Evolutionary conservation across 2,329 filamentous ascomycete genomes (phyloP).

Genomic region (Coccinonectria pachysandricola): DNA sequence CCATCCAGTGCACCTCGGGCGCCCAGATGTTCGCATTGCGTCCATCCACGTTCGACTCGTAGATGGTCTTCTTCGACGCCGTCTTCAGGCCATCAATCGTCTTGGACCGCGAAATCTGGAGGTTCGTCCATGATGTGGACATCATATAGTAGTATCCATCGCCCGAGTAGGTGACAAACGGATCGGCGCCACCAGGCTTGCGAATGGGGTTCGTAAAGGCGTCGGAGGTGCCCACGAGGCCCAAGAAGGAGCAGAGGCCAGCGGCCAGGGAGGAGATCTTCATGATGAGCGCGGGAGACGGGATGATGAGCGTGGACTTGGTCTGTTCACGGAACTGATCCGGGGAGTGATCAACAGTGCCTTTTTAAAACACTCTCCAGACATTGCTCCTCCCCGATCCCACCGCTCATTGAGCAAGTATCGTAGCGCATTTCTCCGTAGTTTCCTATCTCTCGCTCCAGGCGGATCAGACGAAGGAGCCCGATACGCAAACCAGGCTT

Average conservation of each 20-base stretch:
- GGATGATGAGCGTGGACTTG: too few relatives aligned
- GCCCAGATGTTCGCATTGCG: conserved; percentile 49
- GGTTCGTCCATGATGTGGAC: conserved; percentile 44
- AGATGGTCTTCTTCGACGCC: conserved; percentile 39
- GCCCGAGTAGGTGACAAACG: conserved; percentile 36
- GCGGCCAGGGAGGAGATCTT: conserved; percentile 4
- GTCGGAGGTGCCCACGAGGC: conserved; percentile 6
- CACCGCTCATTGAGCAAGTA: too few relatives aligned
- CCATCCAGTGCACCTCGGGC: conserved; percentile 42
- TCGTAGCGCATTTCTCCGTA: too few relatives aligned
- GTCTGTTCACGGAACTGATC: too few relatives aligned
- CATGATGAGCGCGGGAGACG: too few relatives aligned
- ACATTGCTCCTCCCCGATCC: too few relatives aligned
- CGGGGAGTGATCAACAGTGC: too few relatives aligned
- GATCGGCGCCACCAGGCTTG: conserved; percentile 38
- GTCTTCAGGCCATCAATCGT: conserved; percentile 47
- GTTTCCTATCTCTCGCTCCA: too few relatives aligned
- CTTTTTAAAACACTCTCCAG: too few relatives aligned
- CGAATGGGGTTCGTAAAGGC: conserved; percentile 44
- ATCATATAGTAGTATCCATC: conserved; percentile 48
- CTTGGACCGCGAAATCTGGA: conserved; percentile 42
- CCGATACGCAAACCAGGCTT: too few relatives aligned
- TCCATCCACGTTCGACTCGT: conserved; percentile 33
- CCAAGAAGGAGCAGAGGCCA: background rate
- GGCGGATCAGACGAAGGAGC: too few relatives aligned